A percentile compares a stretch with the other conserved stretches of the same genome.
These are phyloP conservation scores for Ilex paraguariensis DNA, from an alignment of 305 asterid genomes.

Conservation along the genomic window DNA sequence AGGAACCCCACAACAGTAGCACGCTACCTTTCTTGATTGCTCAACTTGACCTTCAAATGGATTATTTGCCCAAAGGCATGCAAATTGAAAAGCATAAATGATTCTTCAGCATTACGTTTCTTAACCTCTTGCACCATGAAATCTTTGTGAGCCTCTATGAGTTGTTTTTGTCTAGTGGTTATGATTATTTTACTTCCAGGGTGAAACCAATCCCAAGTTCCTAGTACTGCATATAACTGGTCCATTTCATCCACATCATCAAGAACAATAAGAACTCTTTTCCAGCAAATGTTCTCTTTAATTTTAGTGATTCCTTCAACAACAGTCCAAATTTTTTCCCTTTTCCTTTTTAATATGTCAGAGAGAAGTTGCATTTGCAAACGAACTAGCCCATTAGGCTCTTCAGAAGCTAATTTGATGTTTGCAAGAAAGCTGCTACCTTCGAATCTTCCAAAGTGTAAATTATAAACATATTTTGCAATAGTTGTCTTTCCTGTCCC, in stretches of 20 bases:
- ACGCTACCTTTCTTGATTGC: slow-evolving; percentile 2
- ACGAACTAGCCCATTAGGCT: slow-evolving; percentile 10
- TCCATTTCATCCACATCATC: slow-evolving; percentile 12
- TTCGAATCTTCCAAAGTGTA: slow-evolving; percentile 8
- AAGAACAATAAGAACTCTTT: slow-evolving; percentile 12
- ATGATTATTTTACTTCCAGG: slow-evolving; percentile 15
- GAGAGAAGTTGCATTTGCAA: slow-evolving; percentile 15
- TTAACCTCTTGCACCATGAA: slow-evolving; percentile 3
- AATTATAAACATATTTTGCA: slow-evolving; percentile 16
- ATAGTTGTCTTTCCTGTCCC: slow-evolving; percentile 23
- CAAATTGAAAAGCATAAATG: slow-evolving; percentile 11
- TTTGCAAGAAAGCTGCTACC: slow-evolving; percentile 13
- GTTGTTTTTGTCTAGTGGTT: slow-evolving; percentile 13
- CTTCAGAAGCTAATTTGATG: slow-evolving; percentile 7
- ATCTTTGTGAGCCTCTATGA: neutral
- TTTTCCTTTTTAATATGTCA: neutral
- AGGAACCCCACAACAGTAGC: slow-evolving; percentile 9
- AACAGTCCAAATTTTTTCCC: slow-evolving; percentile 1
- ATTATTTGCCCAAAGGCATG: slow-evolving; percentile 12
- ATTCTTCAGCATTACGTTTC: neutral
- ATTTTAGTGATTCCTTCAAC: slow-evolving; percentile 15
- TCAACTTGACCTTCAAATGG: slow-evolving; percentile 3
- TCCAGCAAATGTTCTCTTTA: slow-evolving; percentile 1
- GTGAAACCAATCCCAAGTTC: slow-evolving; percentile 6
- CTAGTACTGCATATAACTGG: slow-evolving; percentile 8